phyloP scores from a whole-genome alignment of 441 rosid genomes.

The Syzygium syzygioides region DNA sequence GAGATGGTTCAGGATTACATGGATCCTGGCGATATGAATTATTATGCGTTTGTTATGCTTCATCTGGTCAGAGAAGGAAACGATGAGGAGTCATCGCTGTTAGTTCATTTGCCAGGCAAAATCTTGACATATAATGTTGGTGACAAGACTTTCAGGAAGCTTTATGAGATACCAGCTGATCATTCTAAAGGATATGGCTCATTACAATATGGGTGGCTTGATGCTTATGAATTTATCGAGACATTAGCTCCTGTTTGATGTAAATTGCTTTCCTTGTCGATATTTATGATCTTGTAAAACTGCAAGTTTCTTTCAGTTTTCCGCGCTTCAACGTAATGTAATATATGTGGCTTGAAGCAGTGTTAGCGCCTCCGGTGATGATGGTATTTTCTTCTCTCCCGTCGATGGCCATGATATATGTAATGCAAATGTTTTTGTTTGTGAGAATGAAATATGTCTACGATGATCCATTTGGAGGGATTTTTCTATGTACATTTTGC shows the following conservation, averaged over 20 bases:
- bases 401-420: not conserved
- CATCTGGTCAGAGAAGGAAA: not conserved
- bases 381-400: not conserved
- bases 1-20: not conserved
- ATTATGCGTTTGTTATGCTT: constrained; percentile 10
- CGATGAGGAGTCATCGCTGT: constrained; percentile 1
- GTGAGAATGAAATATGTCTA: not conserved
- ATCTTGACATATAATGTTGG: constrained; percentile 8
- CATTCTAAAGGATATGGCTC: not conserved
- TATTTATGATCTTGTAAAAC: not conserved
- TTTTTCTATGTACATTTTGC: not conserved
- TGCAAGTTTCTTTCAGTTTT: not conserved
- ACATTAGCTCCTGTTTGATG: constrained; percentile 4
- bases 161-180: constrained; percentile 11
- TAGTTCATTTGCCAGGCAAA: constrained; percentile 17
- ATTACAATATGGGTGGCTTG: constrained; percentile 10
- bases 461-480: not conserved
- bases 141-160: constrained; percentile 1
- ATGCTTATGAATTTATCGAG: constrained; percentile 6
- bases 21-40: not conserved
- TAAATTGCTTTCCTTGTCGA: not conserved
- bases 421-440: not conserved
- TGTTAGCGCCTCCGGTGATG: not conserved
- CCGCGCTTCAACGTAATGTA: not conserved
- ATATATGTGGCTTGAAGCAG: not conserved